A percentile compares a stretch with the other conserved stretches of the same genome.
These are phyloP conservation scores for Colletotrichum costaricense DNA, from an alignment of 2,329 filamentous ascomycete species.

Conservation along the genomic window DNA sequence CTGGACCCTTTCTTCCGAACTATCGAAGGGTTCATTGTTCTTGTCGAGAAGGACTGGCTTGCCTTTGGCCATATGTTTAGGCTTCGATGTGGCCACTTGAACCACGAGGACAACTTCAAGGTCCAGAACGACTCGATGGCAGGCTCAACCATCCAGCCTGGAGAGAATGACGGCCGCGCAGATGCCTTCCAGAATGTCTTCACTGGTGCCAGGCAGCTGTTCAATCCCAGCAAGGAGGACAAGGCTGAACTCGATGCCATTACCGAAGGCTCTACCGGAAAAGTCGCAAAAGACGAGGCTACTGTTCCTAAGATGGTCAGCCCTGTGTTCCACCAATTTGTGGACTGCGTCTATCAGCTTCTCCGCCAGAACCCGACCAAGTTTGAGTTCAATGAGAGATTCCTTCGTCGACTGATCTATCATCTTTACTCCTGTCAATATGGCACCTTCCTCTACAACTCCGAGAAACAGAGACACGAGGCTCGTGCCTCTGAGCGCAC, in stretches of 20 bases:
- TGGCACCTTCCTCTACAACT: conserved; percentile 96
- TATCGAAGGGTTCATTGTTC: conserved; percentile 90
- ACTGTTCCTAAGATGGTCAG: conserved; percentile 92
- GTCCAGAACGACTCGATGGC: conserved; percentile 84
- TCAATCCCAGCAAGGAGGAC: conserved; percentile 78
- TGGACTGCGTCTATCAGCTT: conserved; percentile 93
- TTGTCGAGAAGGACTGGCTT: conserved; percentile 97
- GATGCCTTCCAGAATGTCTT: conserved; percentile 90
- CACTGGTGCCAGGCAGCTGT: conserved; percentile 87
- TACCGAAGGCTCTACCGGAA: conserved; percentile 52
- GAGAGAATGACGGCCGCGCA: conserved; percentile 69
- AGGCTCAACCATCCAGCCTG: conserved; percentile 71
- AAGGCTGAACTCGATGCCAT: conserved; percentile 69
- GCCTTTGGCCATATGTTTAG: conserved; percentile 99
- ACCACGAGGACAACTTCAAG: conserved; percentile 93
- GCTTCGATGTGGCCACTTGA: conserved; percentile 87
- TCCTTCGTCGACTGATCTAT: conserved; percentile 88
- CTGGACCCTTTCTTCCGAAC: conserved; percentile 96
- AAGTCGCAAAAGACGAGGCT: conserved; percentile 66
- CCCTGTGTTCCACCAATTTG: conserved; percentile 97
- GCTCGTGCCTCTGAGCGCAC: conserved; percentile 77
- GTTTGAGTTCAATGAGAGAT: conserved; percentile 97
- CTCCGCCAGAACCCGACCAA: conserved; percentile 85
- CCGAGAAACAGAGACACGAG: conserved; percentile 86
- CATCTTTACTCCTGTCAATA: conserved; percentile 97